Percentiles rank a stretch among this genome's conserved stretches.
Evolutionary conservation across 2,329 filamentous ascomycete genomes (phyloP).

Genomic region (Pyricularia sp.): DNA sequence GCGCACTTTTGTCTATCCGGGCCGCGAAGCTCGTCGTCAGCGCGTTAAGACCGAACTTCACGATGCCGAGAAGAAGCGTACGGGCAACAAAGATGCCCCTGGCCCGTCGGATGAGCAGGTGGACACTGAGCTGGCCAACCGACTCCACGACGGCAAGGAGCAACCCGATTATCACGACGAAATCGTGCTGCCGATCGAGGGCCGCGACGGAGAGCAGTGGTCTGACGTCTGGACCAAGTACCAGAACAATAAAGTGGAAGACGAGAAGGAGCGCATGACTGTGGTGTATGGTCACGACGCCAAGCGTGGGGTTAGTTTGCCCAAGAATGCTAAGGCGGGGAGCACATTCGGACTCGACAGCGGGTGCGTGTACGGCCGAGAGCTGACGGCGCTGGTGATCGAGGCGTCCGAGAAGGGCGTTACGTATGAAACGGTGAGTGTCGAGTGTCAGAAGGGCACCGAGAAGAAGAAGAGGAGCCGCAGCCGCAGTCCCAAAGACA

Average conservation of each 20-base stretch:
- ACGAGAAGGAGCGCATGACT: conserved; percentile 38
- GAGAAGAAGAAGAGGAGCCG: not conserved
- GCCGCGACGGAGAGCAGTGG: conserved; percentile 54
- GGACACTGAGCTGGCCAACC: conserved; percentile 12
- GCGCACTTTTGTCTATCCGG: conserved; percentile 60
- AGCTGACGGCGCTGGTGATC: conserved; percentile 70
- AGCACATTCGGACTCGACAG: conserved; percentile 77
- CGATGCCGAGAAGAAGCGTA: conserved; percentile 14
- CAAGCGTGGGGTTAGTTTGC: conserved; percentile 51
- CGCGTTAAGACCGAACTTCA: conserved; percentile 24
- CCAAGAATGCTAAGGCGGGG: conserved; percentile 1
- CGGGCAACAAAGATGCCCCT: conserved; percentile 8
- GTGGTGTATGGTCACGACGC: conserved; percentile 87
- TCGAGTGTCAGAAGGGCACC: not conserved
- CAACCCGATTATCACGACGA: conserved; percentile 8
- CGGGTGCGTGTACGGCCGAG: conserved; percentile 66
- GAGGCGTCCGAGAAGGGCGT: conserved; percentile 27
- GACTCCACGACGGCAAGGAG: conserved; percentile 7
- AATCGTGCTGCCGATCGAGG: conserved; percentile 26
- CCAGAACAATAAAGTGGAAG: conserved; percentile 25
- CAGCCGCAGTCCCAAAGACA: not conserved
- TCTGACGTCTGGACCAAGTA: conserved; percentile 49
- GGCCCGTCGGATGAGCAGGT: conserved; percentile 10
- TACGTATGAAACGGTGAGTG: not conserved
- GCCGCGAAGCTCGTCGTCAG: conserved; percentile 37